Evolutionary conservation across 306 rosid genomes (phyloP).

Genomic region (Dryas octopetala): DNA sequence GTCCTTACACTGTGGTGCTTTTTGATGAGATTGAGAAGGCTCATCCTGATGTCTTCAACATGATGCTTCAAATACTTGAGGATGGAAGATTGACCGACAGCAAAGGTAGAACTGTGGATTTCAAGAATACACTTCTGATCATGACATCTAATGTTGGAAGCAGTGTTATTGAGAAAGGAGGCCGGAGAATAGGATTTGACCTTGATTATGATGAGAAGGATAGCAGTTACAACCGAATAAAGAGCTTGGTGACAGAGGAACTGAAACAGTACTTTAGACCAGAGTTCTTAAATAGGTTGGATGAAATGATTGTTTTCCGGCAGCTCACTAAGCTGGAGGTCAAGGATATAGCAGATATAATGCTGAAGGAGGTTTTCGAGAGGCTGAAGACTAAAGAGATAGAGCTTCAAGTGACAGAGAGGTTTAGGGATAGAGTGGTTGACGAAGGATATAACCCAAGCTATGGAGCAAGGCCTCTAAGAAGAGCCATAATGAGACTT

Average conservation of each 20-base stretch:
- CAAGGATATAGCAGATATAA: constrained; percentile 90
- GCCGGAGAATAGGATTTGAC: constrained; percentile 83
- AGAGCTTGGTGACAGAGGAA: constrained; percentile 95
- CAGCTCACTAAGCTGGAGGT: constrained; percentile 94
- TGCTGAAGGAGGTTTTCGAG: constrained; percentile 92
- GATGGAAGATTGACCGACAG: constrained; percentile 96
- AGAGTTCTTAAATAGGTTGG: constrained; percentile 88
- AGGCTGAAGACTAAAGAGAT: constrained; percentile 74
- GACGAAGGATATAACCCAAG: constrained; percentile 96
- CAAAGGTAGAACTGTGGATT: constrained; percentile 94
- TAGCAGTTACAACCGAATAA: constrained; percentile 78
- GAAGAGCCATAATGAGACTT: constrained; percentile 96
- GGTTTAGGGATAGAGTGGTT: constrained; percentile 87
- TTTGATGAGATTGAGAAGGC: constrained; percentile 98
- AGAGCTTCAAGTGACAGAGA: constrained; percentile 90
- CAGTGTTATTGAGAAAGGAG: constrained; percentile 96
- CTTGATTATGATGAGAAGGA: constrained; percentile 91
- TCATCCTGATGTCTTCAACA: constrained; percentile 92
- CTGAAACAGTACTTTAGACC: constrained; percentile 89
- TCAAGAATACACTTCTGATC: constrained; percentile 90
- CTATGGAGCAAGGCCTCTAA: constrained; percentile 94
- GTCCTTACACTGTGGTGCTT: constrained; percentile 90
- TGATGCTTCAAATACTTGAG: constrained; percentile 98
- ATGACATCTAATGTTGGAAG: constrained; percentile 98
- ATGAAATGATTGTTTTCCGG: constrained; percentile 93